These are phyloP conservation scores for Alisma plantagoaquatica DNA, from an alignment of 106 monocot species.

Conservation along the genomic window DNA sequence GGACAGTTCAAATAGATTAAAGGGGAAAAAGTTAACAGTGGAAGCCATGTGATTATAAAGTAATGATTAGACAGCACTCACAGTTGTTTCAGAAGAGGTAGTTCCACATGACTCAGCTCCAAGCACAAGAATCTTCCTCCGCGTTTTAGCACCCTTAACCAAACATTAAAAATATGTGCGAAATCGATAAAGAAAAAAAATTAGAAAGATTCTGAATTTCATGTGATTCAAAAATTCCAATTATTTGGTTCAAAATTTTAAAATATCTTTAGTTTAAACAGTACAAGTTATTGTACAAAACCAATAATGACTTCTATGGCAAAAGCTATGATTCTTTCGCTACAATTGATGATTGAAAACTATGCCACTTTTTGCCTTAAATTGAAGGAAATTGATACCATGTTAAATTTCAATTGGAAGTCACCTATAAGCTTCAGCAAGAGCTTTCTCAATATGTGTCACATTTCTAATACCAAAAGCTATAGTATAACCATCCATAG, in stretches of 20 bases:
- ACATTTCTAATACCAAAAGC: constrained; percentile 99
- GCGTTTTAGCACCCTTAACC: constrained; percentile 73
- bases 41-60: too few species aligned
- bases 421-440: constrained; percentile 83
- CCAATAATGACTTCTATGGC: neutral
- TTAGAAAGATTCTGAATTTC: neutral
- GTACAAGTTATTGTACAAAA: too few species aligned
- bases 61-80: too few species aligned
- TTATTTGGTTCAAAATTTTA: neutral
- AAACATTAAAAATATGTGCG: neutral
- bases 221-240: neutral
- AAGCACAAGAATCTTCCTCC: constrained; percentile 90
- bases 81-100: constrained; percentile 74
- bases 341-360: neutral
- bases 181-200: neutral
- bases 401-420: neutral
- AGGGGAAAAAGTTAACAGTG: too few species aligned
- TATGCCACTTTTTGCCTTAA: neutral
- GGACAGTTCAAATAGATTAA: too few species aligned
- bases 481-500: constrained; percentile 96
- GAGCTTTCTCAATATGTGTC: constrained; percentile 82
- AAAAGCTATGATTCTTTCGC: neutral
- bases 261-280: neutral
- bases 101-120: constrained; percentile 93
- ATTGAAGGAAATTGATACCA: neutral